Evolutionary conservation across 805 yeast species (phyloP).

Genomic region (Torulaspora maleeae): DNA sequence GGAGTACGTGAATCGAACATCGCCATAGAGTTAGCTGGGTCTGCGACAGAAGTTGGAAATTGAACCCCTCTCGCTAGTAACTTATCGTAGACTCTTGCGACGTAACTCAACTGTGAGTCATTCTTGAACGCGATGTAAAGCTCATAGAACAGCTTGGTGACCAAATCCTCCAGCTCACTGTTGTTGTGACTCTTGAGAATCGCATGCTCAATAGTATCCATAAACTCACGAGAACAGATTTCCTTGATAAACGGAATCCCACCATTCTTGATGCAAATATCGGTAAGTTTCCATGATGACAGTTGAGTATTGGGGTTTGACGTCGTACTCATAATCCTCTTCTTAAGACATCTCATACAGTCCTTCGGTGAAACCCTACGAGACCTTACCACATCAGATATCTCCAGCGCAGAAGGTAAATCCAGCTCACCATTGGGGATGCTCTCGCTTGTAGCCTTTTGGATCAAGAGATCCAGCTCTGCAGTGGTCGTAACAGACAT

Average conservation of each 20-base stretch:
- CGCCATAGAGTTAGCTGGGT: conserved; percentile 29
- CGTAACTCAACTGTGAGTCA: conserved; percentile 60
- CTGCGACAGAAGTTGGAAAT: conserved; percentile 48
- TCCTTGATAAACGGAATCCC: conserved; percentile 81
- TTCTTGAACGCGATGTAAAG: conserved; percentile 74
- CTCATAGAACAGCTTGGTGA: conserved; percentile 62
- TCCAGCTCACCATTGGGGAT: conserved; percentile 90
- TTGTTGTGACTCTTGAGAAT: conserved; percentile 41
- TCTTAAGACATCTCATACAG: conserved; percentile 80
- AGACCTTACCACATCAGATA: conserved; percentile 81
- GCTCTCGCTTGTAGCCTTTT: conserved; percentile 79
- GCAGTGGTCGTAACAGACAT: conserved; percentile 30
- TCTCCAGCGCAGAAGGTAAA: conserved; percentile 66
- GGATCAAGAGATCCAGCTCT: conserved; percentile 57
- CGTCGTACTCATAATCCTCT: conserved; percentile 54
- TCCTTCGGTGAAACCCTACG: conserved; percentile 74
- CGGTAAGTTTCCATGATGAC: conserved; percentile 70
- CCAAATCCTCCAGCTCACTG: conserved; percentile 52
- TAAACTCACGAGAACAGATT: conserved; percentile 76
- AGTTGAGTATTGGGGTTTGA: conserved; percentile 74
- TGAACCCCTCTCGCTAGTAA: conserved; percentile 58
- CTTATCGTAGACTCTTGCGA: conserved; percentile 55
- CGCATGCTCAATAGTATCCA: conserved; percentile 62
- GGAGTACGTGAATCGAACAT: conserved; percentile 88
- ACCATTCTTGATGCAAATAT: conserved; percentile 87